Evolutionary conservation across 805 yeast species (phyloP), one percentile per base, ranked within the genome.

Genomic region (Grigorovia transvaalensis): DNA sequence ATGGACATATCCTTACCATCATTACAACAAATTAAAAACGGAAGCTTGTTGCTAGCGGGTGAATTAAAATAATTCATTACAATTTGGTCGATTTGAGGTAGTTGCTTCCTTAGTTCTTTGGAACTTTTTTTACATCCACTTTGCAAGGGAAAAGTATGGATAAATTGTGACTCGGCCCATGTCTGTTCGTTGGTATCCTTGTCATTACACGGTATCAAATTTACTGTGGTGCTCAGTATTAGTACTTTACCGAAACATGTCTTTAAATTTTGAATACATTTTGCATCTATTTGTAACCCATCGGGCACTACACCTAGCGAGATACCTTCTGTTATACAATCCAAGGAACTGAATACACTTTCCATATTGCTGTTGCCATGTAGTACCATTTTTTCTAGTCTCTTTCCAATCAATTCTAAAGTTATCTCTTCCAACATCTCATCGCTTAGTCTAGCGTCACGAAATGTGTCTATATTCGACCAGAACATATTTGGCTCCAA

Each of bases 1-100:
- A 79, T 74, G 1, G 89, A 76, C 44, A 87, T 61, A 60, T 88
- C 96, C 3, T 74, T 71, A 0, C 88, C 90, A 0, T 77, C 68
- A 23, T 80, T 84, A 59, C 91, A 84, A 2, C 82, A 61, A 0
- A 88, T 62, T 20, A 81, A 53, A 1, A 75, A 58, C 4, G 67
- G 66, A 23, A 54, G 53, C 20, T 38, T 38, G 1, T 49, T 51
- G 1, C 48, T 30, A 1, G 54, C 50, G 7, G 23, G 45, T 12
- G 27, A 23, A 23, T 4, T n/a, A 57, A 38, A 38, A 38, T 38
- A 38, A 12, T 15, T 13, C n/a, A 8, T 67, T 44, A 42, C 51
- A 12, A 4, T 66, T 56, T 11, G 77, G 54, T 6, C 45, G 2
- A 46, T 46, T 2, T 27, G 20, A 0, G 80, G 77, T 1, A 87